Conservation (phyloP, 2,329 filamentous ascomycete genomes). For the Verticillium zaregamsianum region DNA sequence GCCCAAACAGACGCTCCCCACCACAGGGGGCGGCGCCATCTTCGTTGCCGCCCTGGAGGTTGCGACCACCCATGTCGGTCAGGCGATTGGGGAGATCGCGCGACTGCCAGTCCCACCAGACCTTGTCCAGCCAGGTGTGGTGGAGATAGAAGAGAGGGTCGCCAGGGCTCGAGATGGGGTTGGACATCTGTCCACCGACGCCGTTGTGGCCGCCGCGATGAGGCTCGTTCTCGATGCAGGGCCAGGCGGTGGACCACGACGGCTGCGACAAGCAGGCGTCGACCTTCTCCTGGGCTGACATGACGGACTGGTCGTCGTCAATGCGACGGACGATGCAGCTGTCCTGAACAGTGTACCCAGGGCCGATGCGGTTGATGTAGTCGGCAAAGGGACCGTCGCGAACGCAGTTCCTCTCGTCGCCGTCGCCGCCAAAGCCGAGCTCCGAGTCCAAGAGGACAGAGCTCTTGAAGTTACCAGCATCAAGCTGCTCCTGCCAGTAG, state of each 20-base stretch:
- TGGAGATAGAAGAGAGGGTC: constrained; percentile 22
- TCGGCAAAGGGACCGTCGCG: constrained; percentile 3
- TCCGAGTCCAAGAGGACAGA: constrained; percentile 9
- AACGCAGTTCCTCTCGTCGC: constrained; percentile 1
- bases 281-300: not conserved
- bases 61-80: constrained; percentile 3
- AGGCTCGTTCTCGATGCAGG: constrained; percentile 21
- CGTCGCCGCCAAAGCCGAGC: constrained; percentile 11
- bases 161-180: constrained; percentile 23
- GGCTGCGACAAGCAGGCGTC: not conserved
- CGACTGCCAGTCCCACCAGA: constrained; percentile 20
- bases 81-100: constrained; percentile 5
- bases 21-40: not conserved
- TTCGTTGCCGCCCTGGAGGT: not conserved
- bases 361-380: constrained; percentile 12
- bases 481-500: constrained; percentile 10
- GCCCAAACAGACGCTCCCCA: not conserved
- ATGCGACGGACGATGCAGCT: constrained; percentile 1
- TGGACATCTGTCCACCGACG: constrained; percentile 15
- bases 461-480: constrained; percentile 5
- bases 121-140: constrained; percentile 20
- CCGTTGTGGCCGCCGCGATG: constrained; percentile 20
- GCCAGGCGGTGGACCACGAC: constrained; percentile 13
- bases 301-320: not conserved
- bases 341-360: constrained; percentile 6